phyloP scores from a whole-genome alignment of 2,329 filamentous ascomycete genomes.

The Chaetomium sp. region DNA sequence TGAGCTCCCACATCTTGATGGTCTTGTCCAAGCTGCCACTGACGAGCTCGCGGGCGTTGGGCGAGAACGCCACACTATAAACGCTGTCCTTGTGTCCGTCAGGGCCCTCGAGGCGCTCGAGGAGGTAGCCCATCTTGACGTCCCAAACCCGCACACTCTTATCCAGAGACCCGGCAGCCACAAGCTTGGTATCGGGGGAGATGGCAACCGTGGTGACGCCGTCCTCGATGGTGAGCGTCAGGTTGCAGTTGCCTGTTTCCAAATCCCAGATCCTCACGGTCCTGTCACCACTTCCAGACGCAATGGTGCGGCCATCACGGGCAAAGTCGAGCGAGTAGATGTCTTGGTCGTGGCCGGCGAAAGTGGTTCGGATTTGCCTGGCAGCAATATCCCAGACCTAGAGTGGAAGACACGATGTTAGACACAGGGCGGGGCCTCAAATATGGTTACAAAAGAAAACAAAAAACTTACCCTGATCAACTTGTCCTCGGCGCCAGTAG shows the following conservation, averaged over 20 bases:
- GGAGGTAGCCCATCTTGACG: slow-evolving; percentile 73
- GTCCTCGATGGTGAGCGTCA: slow-evolving; percentile 89
- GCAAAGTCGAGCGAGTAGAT: slow-evolving; percentile 97
- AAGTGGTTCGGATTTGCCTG: slow-evolving; percentile 82
- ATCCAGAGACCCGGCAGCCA: slow-evolving; percentile 90
- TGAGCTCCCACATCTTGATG: slow-evolving; percentile 98
- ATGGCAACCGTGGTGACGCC: slow-evolving; percentile 97
- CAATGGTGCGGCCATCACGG: slow-evolving; percentile 86
- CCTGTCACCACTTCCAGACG: slow-evolving; percentile 88
- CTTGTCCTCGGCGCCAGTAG: slow-evolving; percentile 96
- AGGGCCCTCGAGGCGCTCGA: slow-evolving; percentile 86
- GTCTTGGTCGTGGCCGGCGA: slow-evolving; percentile 96
- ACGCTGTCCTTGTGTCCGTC: slow-evolving; percentile 96
- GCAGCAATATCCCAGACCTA: slow-evolving; percentile 91
- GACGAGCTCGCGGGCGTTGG: slow-evolving; percentile 86
- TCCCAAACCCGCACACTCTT: slow-evolving; percentile 99
- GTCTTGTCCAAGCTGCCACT: slow-evolving; percentile 95
- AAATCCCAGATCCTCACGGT: slow-evolving; percentile 97
- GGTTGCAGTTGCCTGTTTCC: slow-evolving; percentile 70
- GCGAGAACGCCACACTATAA: slow-evolving; percentile 93
- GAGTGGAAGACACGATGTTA: slow-evolving; percentile 1
- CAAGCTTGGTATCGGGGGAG: slow-evolving; percentile 87
- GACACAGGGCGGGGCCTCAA: neutral
- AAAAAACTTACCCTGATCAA: slow-evolving; percentile 73
- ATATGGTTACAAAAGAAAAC: accelerated